Evolutionary conservation across 2,329 filamentous ascomycete genomes (phyloP).

Genomic region (Neocatenulostroma microsporum): DNA sequence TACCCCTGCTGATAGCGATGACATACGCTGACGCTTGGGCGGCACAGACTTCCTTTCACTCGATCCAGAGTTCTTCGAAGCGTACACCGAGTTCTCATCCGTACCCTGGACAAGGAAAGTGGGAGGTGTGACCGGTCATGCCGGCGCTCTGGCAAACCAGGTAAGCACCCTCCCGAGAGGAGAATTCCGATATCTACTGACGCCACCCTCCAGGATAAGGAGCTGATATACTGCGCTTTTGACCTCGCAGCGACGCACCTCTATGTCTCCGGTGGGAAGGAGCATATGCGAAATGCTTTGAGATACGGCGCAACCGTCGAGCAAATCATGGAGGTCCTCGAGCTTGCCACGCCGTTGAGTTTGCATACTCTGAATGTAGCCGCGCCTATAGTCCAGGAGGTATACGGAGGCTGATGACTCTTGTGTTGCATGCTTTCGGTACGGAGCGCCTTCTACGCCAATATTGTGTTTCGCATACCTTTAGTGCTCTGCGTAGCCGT

Average conservation of each 20-base stretch:
- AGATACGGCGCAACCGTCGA: background rate
- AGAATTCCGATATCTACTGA: background rate
- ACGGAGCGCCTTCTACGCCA: too few relatives aligned
- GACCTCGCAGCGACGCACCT: background rate
- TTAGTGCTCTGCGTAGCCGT: too few relatives aligned
- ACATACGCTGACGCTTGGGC: too few relatives aligned
- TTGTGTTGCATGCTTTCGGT: too few relatives aligned
- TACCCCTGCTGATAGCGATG: too few relatives aligned
- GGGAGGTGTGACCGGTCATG: background rate
- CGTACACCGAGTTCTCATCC: constrained; percentile 40
- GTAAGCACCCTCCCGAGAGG: background rate
- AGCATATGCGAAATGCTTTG: background rate
- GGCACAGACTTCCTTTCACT: constrained; percentile 36
- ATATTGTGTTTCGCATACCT: too few relatives aligned
- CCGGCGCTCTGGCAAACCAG: background rate
- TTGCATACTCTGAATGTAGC: background rate
- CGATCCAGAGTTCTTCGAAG: constrained; percentile 42
- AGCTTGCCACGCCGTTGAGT: background rate
- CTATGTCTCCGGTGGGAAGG: background rate
- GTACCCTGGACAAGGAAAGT: constrained; percentile 27
- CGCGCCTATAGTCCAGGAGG: background rate
- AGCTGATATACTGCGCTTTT: constrained; percentile 42
- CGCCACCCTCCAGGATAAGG: constrained; percentile 25
- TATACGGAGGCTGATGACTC: too few relatives aligned
- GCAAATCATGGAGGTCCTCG: constrained; percentile 1